Conservation (phyloP, 2,329 filamentous ascomycete genomes). For the Fusarium irregulare region DNA sequence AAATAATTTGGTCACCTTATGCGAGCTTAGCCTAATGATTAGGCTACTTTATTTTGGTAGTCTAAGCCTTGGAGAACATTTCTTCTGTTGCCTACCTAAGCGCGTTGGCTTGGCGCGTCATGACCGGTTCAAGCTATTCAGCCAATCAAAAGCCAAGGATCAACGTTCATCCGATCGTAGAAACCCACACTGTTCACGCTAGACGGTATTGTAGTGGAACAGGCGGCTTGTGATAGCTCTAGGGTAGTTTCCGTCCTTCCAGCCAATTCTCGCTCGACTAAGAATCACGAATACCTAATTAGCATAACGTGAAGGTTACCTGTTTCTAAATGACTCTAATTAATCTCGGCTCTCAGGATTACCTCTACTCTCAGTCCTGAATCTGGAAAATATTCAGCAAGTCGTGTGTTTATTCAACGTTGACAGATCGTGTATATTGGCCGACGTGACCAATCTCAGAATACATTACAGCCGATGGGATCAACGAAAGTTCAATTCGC, state of each 20-base stretch:
- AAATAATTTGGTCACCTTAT: no score
- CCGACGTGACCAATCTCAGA: rapidly evolving
- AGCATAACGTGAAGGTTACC: rapidly evolving
- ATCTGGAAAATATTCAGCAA: rapidly evolving
- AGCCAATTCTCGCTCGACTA: neutral
- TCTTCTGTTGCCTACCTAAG: no score
- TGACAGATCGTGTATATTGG: rapidly evolving
- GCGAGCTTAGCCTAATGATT: rapidly evolving
- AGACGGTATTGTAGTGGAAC: neutral
- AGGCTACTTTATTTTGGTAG: no score
- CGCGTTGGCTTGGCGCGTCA: no score
- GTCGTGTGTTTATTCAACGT: rapidly evolving
- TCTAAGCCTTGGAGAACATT: no score
- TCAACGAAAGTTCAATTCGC: rapidly evolving
- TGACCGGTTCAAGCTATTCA: rapidly evolving
- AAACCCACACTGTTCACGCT: rapidly evolving
- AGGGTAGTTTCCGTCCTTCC: neutral
- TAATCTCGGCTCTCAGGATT: rapidly evolving
- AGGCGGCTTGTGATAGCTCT: neutral
- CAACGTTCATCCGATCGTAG: rapidly evolving
- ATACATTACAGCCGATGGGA: no score
- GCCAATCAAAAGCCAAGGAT: rapidly evolving
- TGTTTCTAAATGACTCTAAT: rapidly evolving
- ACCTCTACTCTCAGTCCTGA: neutral
- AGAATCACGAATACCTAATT: neutral